These are phyloP conservation scores for Chenopodium suecicum DNA, from an alignment of 148 eudicot species.

Conservation along the genomic window DNA sequence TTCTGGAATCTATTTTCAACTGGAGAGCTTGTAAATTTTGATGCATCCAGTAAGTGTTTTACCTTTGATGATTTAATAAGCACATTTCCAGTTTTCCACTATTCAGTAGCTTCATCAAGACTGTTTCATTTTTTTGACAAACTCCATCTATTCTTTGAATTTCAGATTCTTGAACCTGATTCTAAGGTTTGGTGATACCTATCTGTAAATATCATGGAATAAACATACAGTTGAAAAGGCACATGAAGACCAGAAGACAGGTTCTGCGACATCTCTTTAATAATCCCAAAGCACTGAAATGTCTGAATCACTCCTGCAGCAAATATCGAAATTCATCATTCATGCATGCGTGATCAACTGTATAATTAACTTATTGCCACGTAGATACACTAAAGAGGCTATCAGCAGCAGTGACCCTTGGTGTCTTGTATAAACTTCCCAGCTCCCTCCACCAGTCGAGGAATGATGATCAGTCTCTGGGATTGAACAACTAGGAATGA, in stretches of 20 bases:
- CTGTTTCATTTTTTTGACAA: not conserved
- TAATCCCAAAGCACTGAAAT: constrained; percentile 6
- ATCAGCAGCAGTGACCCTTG: not conserved
- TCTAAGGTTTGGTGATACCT: not conserved
- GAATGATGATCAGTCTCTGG: not conserved
- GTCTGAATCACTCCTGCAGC: constrained; percentile 7
- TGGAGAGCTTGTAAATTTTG: constrained; percentile 75
- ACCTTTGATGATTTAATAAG: not conserved
- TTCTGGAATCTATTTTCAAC: constrained; percentile 72
- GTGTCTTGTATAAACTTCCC: not conserved
- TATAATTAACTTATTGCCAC: not conserved
- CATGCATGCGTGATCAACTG: constrained; percentile 17
- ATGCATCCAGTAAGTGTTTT: constrained; percentile 39
- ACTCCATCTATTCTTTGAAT: not conserved
- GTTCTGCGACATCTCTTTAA: constrained; percentile 4
- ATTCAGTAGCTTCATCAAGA: too few species aligned
- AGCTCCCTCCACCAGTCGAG: not conserved
- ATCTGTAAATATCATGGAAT: constrained; percentile 16
- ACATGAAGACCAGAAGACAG: not conserved
- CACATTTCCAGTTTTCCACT: not conserved
- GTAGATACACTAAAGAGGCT: not conserved
- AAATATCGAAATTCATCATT: not conserved
- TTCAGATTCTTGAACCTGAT: constrained; percentile 30
- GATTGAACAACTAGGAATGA: not conserved
- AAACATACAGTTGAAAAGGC: not conserved